Conservation (phyloP, 2,329 filamentous ascomycete species). For the Colletotrichum brevisporum region DNA sequence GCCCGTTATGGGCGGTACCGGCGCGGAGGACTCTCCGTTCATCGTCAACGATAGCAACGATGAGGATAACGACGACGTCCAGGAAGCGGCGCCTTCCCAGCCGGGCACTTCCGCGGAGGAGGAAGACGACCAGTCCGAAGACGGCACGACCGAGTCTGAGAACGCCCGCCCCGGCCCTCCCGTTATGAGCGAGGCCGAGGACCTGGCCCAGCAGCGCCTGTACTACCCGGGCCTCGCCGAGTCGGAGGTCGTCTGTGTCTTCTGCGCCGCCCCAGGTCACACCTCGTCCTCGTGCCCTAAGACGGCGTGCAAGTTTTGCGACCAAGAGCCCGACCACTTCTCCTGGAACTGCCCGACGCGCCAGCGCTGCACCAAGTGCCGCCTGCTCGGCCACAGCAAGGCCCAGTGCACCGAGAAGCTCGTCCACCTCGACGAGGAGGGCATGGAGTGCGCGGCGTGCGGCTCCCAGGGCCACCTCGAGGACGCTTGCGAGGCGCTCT, state of each 20-base stretch:
- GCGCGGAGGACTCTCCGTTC: conserved; percentile 27
- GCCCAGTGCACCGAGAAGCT: conserved; percentile 70
- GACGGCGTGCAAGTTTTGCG: conserved; percentile 64
- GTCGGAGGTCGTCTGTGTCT: conserved; percentile 62
- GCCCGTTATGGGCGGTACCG: conserved; percentile 1
- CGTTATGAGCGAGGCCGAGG: conserved; percentile 46
- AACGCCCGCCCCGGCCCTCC: conserved; percentile 24
- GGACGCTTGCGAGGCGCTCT: conserved; percentile 70
- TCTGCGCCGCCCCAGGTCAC: conserved; percentile 67
- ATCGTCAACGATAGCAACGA: conserved; percentile 29
- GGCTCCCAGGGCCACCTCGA: conserved; percentile 70
- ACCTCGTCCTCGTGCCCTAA: conserved; percentile 59
- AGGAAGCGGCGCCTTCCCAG: conserved; percentile 17
- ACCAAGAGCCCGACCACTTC: conserved; percentile 58
- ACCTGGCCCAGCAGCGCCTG: conserved; percentile 55
- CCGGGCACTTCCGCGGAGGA: background rate
- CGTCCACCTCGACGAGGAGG: conserved; percentile 64
- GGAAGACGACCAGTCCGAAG: conserved; percentile 33
- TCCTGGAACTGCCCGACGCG: conserved; percentile 65
- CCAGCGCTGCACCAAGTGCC: conserved; percentile 71
- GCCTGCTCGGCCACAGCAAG: conserved; percentile 71
- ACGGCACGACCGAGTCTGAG: conserved; percentile 14
- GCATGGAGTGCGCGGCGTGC: conserved; percentile 74
- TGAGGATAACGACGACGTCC: conserved; percentile 27
- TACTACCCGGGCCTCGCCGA: conserved; percentile 67